Evolutionary conservation across 2,329 filamentous ascomycete species (phyloP).

Genomic region (Aureobasidium sp.): DNA sequence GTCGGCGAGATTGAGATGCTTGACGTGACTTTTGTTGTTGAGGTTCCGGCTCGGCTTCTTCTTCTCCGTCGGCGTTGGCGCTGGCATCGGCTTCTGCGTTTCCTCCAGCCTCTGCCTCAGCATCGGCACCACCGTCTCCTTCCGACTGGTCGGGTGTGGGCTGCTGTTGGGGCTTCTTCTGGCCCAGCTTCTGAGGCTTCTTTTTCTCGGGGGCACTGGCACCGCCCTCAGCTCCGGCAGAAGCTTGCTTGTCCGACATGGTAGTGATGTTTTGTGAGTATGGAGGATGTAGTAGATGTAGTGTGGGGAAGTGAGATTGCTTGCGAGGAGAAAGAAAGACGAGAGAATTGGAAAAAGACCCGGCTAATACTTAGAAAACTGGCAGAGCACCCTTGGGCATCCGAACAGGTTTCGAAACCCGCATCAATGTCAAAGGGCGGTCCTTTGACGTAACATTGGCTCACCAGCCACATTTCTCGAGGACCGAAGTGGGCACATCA

Average conservation of each 20-base stretch:
- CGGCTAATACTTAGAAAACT: constrained; percentile 12
- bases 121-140: constrained; percentile 27
- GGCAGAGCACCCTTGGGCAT: neutral
- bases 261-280: constrained; percentile 17
- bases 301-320: neutral
- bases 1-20: constrained; percentile 37
- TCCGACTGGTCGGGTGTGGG: constrained; percentile 38
- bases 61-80: constrained; percentile 35
- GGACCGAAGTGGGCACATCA: constrained; percentile 6
- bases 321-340: neutral
- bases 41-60: constrained; percentile 36
- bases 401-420: constrained; percentile 13
- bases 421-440: constrained; percentile 8
- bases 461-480: constrained; percentile 14
- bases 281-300: constrained; percentile 14
- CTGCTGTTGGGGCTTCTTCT: constrained; percentile 35
- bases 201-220: constrained; percentile 28
- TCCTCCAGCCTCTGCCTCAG: constrained; percentile 24
- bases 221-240: constrained; percentile 16
- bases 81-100: constrained; percentile 27
- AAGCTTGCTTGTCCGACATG: constrained; percentile 20
- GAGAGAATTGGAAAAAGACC: constrained; percentile 1
- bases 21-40: constrained; percentile 31
- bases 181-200: constrained; percentile 42
- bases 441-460: constrained; percentile 14